These are phyloP conservation scores for Cantharellus cinnabarinus DNA, from an alignment of 768 basidiomycete genomes.

Conservation along the genomic window DNA sequence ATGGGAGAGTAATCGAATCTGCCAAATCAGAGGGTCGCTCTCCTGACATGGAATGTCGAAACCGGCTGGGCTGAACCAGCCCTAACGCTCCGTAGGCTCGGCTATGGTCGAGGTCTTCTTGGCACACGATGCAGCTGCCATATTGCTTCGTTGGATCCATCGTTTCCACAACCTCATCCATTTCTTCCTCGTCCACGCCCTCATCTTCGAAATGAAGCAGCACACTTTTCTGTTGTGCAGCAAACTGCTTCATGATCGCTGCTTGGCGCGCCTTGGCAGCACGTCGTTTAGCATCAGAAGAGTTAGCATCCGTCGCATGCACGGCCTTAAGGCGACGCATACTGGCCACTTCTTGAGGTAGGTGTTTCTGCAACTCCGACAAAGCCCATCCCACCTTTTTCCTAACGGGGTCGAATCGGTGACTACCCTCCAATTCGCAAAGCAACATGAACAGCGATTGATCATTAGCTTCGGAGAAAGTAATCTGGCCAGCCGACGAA, in stretches of 20 bases:
- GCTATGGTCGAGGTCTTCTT: conserved; percentile 63
- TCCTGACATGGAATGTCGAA: conserved; percentile 56
- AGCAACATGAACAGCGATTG: conserved; percentile 41
- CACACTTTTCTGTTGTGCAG: conserved; percentile 75
- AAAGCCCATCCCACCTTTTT: conserved; percentile 62
- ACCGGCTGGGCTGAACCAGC: conserved; percentile 68
- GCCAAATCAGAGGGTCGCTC: conserved; percentile 28
- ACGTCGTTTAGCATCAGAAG: conserved; percentile 45
- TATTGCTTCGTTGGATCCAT: conserved; percentile 30
- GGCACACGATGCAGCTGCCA: conserved; percentile 96
- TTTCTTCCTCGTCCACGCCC: conserved; percentile 37
- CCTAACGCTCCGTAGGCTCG: conserved; percentile 73
- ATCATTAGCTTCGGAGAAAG: conserved; percentile 36
- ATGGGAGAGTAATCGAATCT: conserved; percentile 42
- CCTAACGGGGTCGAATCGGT: conserved; percentile 45
- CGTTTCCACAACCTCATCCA: conserved; percentile 19
- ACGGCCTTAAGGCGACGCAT: conserved; percentile 25
- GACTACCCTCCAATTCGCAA: conserved; percentile 57
- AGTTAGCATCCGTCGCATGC: conserved; percentile 21
- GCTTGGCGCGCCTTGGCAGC: conserved; percentile 84
- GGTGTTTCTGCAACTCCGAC: conserved; percentile 31
- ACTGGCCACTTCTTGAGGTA: conserved; percentile 34
- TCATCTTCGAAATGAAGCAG: conserved; percentile 58
- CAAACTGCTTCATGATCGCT: conserved; percentile 91
- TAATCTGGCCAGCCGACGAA: conserved; percentile 29